Percentiles rank a stretch among this genome's conserved stretches.
Evolutionary conservation across 176 grass and related monocot species (phyloP).

Genomic region (Ensete ventricosum): DNA sequence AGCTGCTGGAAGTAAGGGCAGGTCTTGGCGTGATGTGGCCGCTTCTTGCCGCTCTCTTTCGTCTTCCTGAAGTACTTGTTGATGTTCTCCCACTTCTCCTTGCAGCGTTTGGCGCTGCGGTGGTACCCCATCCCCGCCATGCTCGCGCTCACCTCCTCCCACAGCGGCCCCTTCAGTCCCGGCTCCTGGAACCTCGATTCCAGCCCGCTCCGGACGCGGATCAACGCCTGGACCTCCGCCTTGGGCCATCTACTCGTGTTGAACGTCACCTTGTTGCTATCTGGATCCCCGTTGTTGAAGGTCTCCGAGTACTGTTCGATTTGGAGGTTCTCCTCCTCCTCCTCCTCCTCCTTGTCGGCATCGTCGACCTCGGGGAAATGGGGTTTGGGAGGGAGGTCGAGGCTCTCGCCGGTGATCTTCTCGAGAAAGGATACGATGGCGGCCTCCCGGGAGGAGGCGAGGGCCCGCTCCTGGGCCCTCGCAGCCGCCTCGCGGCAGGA

Average conservation of each 20-base stretch:
- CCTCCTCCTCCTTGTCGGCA: not conserved
- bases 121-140: slow-evolving; percentile 9
- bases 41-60: slow-evolving; percentile 15
- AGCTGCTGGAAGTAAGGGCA: slow-evolving; percentile 20
- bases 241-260: slow-evolving; percentile 5
- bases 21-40: slow-evolving; percentile 13
- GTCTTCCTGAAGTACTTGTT: slow-evolving; percentile 96
- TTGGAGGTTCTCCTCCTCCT: not conserved
- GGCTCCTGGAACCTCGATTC: slow-evolving; percentile 16
- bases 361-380: not conserved
- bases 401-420: slow-evolving; percentile 64
- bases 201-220: slow-evolving; percentile 6
- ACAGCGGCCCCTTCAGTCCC: slow-evolving; percentile 13
- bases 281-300: not conserved
- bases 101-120: slow-evolving; percentile 74
- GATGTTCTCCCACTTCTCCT: slow-evolving; percentile 99
- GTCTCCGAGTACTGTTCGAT: not conserved
- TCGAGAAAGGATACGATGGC: slow-evolving; percentile 79
- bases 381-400: slow-evolving; percentile 30
- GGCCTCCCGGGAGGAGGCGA: slow-evolving; percentile 58
- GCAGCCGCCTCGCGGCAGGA: slow-evolving; percentile 51
- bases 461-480: slow-evolving; percentile 48
- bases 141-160: slow-evolving; percentile 12
- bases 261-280: not conserved
- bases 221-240: slow-evolving; percentile 8